Base-by-base conservation (phyloP, 2,329 filamentous ascomycete genomes). In the Neofusicoccum kwambonambiense region DNA sequence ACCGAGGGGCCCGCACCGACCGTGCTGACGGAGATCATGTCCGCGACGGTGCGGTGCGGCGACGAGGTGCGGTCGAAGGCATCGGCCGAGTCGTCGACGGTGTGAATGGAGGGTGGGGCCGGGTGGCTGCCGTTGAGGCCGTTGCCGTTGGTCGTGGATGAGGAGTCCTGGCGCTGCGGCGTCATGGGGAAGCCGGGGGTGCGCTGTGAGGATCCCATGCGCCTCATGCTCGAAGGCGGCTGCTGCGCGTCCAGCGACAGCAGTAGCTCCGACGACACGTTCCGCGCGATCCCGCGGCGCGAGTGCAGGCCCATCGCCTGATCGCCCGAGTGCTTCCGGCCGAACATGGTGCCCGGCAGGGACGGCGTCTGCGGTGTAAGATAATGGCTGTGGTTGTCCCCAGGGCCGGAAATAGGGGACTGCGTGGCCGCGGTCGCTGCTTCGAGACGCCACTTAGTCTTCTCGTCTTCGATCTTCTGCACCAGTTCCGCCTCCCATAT, bases 1-100 rank as follows among this genome's bases (percentile, higher is more conserved):
- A 99, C 94, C 0, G 90, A 94, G 0, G 95, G 95, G 0, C 95
- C 95, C 0, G 94, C 93, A 0, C 89, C 94, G 8, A 92, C 90
- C 0, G 94, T 97, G 0, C 93, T 96, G 6, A 92, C 91, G 1
- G 92, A 96, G 35, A 95, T 86, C 81, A 96, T 90, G 72, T 97
- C 93, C 70, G 76, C 76, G 66, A 78, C 85, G 6, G 90, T 87
- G 65, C 89, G 88, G 44, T 87, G 87, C 1, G 89, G 89, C 3
- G 87, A 90, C 0, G 83, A 84, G 2, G 82, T 80, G 15, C 79
- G 82, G 56, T 86, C 85, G 27, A 83, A 76, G n/a, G 81, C 82
- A 64, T 86, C 82, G 61, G 83, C 80, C 19, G 50, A 52, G 60
- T 74, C 71, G 64, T 77, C 76, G n/a, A 74, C 69, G 2, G 81